Evolutionary conservation across 75 land plant genomes (phyloP), one percentile per base, ranked within the genome.

Genomic region (Pinus albicaulis): DNA sequence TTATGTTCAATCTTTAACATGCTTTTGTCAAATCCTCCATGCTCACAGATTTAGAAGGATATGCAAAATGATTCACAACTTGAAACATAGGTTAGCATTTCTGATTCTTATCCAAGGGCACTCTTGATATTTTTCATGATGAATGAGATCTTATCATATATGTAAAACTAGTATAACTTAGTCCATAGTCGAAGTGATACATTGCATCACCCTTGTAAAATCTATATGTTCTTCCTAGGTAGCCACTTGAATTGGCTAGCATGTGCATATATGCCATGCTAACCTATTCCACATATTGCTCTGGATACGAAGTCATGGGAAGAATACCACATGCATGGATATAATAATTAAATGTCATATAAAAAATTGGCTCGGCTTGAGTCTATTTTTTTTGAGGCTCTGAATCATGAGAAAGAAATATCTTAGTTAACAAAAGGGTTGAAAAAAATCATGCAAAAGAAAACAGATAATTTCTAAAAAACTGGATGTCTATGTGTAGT

Each of bases 221-320:
- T 41, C 75, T 79, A 77, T 86, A 86, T 36, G 85, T 82, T n/a
- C 82, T 73, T 0, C 83, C 82, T n/a, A 77, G 82, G 59, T 82
- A 82, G 4, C 82, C 82, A 31, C 60, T 15, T 15, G 44, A 57
- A 15, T 66, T 61, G 34, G 55, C 73, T 69, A 82, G 60, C 55
- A 86, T 59, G 17, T 73, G 38, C 88, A 86, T 80, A 2, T 80
- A 73, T 15, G 72, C 65, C 85, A 83, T 79, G 4, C 78, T 75
- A 15, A 86, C 68, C 38, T 24, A 62, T 14, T 86, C 69, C 16
- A 75, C 77, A 73, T 82, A 91, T 44, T 77, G 63, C 4, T 79
- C 81, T 3, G 74, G 56, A 73, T 86, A 86, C 93, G 90, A 91
- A 53, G 88, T 88, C 5, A 83, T 59, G 0, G 90, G 88, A 28